Base-by-base conservation (phyloP, 2,329 filamentous ascomycete species). In the Colletotrichum chrysophilum region DNA sequence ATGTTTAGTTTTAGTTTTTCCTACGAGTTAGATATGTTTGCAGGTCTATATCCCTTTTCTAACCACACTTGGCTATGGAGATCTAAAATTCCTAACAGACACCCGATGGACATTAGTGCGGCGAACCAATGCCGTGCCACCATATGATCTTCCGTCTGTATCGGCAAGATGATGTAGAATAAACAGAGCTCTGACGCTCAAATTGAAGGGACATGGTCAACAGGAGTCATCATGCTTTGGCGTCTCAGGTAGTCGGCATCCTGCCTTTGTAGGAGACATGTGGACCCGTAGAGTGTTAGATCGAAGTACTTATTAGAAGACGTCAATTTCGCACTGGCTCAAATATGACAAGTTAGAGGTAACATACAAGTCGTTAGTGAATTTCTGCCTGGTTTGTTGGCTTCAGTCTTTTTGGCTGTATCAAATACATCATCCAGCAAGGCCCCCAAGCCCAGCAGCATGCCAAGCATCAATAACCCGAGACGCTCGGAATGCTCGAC, bases 361-460 rank as follows among this genome's bases (percentile, higher is more conserved):
- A 1, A 24, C 43, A 52, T 4, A 52, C n/a, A 21, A 48, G 18
- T 48, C 43, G 0, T 0, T 3, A 0, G 18, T 0, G 43, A 48
- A 0, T 21, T 48, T 0, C 43, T 21, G 18, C n/a, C 43, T 0
- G 18, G 4, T 43, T 38, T 18, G 3, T 16, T 18, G 16, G 36
- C 16, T 43, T 18, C 28, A 9, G 43, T 52, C n/a, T 4, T 52
- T 52, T 12, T 2, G 43, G 0, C 4, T 52, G 43, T 52, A 13
- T 52, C n/a, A 52, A 52, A 13, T 52, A 52, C 43, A 52, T 52
- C 6, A 52, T 52, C 6, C 43, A 52, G n/a, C n/a, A 3, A 52
- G 43, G 43, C 0, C n/a, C 32, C 26, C 16, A 18, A 16, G 36
- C 16, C 16, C 36, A 38, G 36, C 8, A 4, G 43, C 43, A 24